Percentiles rank a stretch among this genome's conserved stretches.
phyloP scores from a whole-genome alignment of 768 basidiomycete genomes.

The Cytidiella melzeri region DNA sequence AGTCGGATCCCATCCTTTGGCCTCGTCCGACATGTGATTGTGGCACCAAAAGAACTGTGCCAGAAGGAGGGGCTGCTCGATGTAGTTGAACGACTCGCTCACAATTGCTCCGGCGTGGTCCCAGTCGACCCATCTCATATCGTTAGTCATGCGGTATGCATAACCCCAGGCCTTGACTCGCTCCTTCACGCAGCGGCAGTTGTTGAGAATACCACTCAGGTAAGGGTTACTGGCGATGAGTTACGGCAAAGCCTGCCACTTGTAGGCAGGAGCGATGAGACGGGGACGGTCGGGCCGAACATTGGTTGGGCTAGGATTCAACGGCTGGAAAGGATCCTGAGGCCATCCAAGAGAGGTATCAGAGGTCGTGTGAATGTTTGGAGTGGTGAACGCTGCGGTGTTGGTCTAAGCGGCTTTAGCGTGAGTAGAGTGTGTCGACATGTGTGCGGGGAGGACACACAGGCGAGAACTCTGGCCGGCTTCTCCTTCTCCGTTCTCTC shows the following conservation, averaged over 20 bases:
- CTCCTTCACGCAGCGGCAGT: slow-evolving; percentile 83
- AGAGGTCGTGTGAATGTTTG: slow-evolving; percentile 63
- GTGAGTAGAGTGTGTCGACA: neutral
- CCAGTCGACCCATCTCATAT: slow-evolving; percentile 90
- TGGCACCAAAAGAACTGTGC: too few species aligned
- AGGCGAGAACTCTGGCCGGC: too few species aligned
- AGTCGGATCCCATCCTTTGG: too few species aligned
- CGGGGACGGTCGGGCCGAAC: slow-evolving; percentile 80
- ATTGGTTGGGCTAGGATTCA: slow-evolving; percentile 50
- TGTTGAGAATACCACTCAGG: slow-evolving; percentile 90
- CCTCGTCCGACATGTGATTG: too few species aligned
- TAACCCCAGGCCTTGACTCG: slow-evolving; percentile 91
- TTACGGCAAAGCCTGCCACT: slow-evolving; percentile 76
- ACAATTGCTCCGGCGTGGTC: too few species aligned
- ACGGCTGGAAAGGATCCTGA: slow-evolving; percentile 65
- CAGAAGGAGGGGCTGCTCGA: too few species aligned
- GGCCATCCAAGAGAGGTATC: slow-evolving; percentile 64
- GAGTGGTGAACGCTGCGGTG: slow-evolving; percentile 58
- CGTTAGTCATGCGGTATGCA: slow-evolving; percentile 84
- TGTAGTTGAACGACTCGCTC: too few species aligned
- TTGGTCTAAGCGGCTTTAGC: slow-evolving; percentile 50
- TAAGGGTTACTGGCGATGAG: slow-evolving; percentile 84
- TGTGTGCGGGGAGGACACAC: too few species aligned
- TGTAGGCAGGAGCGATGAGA: slow-evolving; percentile 86
- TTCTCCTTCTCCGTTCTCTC: too few species aligned